These are phyloP conservation scores for Saitozyma podzolica DNA, from an alignment of 768 basidiomycete species.

Conservation along the genomic window DNA sequence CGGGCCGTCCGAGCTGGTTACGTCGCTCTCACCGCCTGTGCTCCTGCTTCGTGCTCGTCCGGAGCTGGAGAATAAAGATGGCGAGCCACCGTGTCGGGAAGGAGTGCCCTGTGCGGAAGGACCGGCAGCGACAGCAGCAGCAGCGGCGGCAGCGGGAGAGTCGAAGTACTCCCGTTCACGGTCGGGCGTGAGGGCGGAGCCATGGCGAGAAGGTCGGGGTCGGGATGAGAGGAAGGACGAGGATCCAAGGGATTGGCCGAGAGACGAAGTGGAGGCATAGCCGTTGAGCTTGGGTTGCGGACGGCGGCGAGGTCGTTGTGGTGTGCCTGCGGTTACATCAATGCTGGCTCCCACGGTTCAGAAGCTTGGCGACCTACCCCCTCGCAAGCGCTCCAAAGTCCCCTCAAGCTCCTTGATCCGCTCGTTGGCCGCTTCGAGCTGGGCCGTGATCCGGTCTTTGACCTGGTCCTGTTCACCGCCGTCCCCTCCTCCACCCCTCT, in stretches of 20 bases:
- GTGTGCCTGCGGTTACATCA: slow-evolving; percentile 1
- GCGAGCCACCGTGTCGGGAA: too few relatives aligned
- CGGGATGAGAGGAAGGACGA: slow-evolving; percentile 29
- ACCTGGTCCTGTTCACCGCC: slow-evolving; percentile 59
- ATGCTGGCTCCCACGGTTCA: background rate
- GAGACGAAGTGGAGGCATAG: slow-evolving; percentile 28
- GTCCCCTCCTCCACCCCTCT: slow-evolving; percentile 23
- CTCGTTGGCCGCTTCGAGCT: slow-evolving; percentile 70
- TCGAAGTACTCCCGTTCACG: slow-evolving; percentile 8
- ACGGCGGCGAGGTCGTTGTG: too few relatives aligned
- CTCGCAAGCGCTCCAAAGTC: slow-evolving; percentile 59
- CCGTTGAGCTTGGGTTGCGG: too few relatives aligned
- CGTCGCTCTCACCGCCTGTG: background rate
- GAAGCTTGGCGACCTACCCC: slow-evolving; percentile 21
- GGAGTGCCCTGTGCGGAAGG: slow-evolving; percentile 7
- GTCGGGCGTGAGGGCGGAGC: slow-evolving; percentile 38
- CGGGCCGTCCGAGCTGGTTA: slow-evolving; percentile 12
- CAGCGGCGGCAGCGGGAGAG: slow-evolving; percentile 1
- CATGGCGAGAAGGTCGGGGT: slow-evolving; percentile 22
- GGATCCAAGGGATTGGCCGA: slow-evolving; percentile 23
- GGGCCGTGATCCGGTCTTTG: slow-evolving; percentile 43
- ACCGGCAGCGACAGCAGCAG: slow-evolving; percentile 4
- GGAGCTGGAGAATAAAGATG: background rate
- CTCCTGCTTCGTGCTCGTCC: slow-evolving; percentile 9
- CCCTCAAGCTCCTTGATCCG: slow-evolving; percentile 68